These are phyloP conservation scores for Primulina huaijiensis DNA, from an alignment of 257 asterid species.

Conservation along the genomic window DNA sequence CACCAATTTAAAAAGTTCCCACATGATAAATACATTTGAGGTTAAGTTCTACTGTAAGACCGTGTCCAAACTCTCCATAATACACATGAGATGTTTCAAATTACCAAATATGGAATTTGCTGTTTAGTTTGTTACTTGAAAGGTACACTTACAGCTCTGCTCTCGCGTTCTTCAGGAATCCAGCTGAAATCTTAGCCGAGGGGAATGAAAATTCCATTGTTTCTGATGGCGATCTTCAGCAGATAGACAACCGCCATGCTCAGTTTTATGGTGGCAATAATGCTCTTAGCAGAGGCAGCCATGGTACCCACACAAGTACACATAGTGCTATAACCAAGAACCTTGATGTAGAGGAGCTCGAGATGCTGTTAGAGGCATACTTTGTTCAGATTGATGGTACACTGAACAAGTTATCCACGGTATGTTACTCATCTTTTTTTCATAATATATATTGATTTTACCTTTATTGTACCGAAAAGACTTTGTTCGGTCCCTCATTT, in stretches of 20 bases:
- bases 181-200: slow-evolving; percentile 48
- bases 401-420: slow-evolving; percentile 83
- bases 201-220: slow-evolving; percentile 42
- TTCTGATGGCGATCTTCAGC: slow-evolving; percentile 42
- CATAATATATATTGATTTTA: not conserved
- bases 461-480: not conserved
- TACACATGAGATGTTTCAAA: not conserved
- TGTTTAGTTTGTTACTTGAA: not conserved
- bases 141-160: not conserved
- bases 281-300: slow-evolving; percentile 67
- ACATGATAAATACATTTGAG: not conserved
- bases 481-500: not conserved
- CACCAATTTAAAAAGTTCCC: not conserved
- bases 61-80: not conserved
- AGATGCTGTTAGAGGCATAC: slow-evolving; percentile 95
- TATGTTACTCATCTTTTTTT: slow-evolving; percentile 33
- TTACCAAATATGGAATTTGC: not conserved
- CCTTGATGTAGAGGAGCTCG: slow-evolving; percentile 93
- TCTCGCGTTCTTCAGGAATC: slow-evolving; percentile 41
- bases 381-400: slow-evolving; percentile 94
- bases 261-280: slow-evolving; percentile 49
- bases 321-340: slow-evolving; percentile 72
- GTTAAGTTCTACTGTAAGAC: not conserved
- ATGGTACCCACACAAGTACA: slow-evolving; percentile 62
- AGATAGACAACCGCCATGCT: slow-evolving; percentile 38